Evolutionary conservation across 208 protist genomes (phyloP), one percentile per base, ranked within the genome.

Genomic region (Trypanosoma cruzi): DNA sequence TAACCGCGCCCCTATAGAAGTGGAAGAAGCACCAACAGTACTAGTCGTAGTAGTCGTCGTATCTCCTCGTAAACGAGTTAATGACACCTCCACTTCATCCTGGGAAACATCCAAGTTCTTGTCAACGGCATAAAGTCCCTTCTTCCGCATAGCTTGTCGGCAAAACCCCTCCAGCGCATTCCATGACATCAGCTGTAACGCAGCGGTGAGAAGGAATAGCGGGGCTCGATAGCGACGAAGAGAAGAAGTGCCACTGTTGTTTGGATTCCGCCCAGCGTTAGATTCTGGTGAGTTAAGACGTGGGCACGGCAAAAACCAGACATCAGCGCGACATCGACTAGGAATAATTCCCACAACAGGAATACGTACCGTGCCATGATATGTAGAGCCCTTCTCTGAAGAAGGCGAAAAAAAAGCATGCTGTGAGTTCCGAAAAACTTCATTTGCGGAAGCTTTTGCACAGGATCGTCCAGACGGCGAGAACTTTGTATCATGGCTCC

Each of bases 181-280:
- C 79, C 84, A 86, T 58, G 71, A 71, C 88, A 94, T 93, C 18
- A 94, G 80, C 81, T 93, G 90, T 72, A 94, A 63, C 53, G 88
- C 88, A 11, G 80, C 73, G 28, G 88, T 81, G 0, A 92, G 26
- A 18, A 96, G 68, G 52, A 94, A 96, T 4, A 96, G 75, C 29
- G 88, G 88, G 0, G 84, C 90, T 50, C 85, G 64, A 68, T 88
- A 91, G 31, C 59, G 61, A 55, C 62, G 32, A 61, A 28, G 36
- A n/a, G 42, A 31, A 42, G 57, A 34, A 16, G 13, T 10, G 59
- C 24, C 24, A 4, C 46, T 46, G 50, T 26, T 50, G 44, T 26
- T 55, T 40, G 36, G 37, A 59, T 66, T 73, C 50, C 68, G 53
- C 53, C 69, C 60, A n/a, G 44, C 8, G 31, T 28, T 24, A 50